Percentiles rank a stretch among this genome's conserved stretches.
Conservation (phyloP, 75 land plant genomes). For the Cunninghamia lanceolata region DNA sequence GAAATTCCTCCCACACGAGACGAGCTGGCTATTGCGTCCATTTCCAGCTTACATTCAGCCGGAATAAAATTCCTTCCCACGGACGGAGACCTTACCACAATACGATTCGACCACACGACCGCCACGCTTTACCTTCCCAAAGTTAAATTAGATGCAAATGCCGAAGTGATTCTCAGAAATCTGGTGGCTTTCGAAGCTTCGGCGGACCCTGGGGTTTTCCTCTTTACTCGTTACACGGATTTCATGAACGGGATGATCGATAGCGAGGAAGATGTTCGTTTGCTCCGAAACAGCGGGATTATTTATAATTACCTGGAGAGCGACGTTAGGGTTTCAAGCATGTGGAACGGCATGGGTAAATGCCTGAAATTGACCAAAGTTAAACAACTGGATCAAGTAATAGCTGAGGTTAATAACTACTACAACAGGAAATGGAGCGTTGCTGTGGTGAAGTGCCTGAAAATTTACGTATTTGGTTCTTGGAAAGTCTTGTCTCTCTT, state of each 20-base stretch:
- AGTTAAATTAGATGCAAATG: constrained; percentile 34
- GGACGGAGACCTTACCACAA: constrained; percentile 18
- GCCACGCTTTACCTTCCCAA: constrained; percentile 29
- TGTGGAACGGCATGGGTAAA: too few species aligned
- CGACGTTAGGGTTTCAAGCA: too few species aligned
- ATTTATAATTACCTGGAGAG: too few species aligned
- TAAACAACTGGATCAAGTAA: constrained; percentile 31
- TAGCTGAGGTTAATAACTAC: constrained; percentile 46
- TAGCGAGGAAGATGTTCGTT: background rate
- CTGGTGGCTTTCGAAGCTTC: constrained; percentile 57
- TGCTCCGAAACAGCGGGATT: too few species aligned
- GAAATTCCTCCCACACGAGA: constrained; percentile 23
- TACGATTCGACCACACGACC: constrained; percentile 34
- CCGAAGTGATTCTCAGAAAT: constrained; percentile 5
- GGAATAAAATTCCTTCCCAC: constrained; percentile 34
- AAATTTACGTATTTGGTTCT: constrained; percentile 21
- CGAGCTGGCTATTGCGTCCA: constrained; percentile 37
- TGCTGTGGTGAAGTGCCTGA: constrained; percentile 19
- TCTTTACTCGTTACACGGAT: constrained; percentile 52
- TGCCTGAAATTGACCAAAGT: constrained; percentile 13
- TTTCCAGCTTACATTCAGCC: constrained; percentile 17
- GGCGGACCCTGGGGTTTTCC: constrained; percentile 22
- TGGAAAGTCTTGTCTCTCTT: constrained; percentile 40
- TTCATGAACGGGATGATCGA: constrained; percentile 72
- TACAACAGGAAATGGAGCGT: constrained; percentile 35